Evolutionary conservation across 495 filamentous ascomycete genomes (phyloP), one percentile per base, ranked within the genome.

Genomic region (Aspergillus indologenus): DNA sequence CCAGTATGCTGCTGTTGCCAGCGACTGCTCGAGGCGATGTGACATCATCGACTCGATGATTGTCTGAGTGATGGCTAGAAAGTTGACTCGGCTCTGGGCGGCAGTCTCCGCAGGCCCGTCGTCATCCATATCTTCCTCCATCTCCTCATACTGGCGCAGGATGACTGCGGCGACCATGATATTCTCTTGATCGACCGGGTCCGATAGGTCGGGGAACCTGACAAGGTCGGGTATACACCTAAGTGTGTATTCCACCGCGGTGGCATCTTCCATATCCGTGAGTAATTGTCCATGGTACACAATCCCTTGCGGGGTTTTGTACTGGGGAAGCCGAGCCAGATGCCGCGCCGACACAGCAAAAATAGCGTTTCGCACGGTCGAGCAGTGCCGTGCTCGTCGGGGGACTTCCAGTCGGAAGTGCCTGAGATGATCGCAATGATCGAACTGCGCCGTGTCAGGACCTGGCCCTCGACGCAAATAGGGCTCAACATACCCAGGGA

Each of bases 141-240:
- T 66, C 47, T 71, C 68, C 45, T 71, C 68, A 48, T 66, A 70
- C 34, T 71, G 68, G 9, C 68, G 63, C 12, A 71, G 46, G 18
- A 70, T 70, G 1, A 70, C 62, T 5, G 68, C 61, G 1, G 68
- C 68, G 6, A 61, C 65, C 63, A 70, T 70, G 34, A 71, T 63
- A 18, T 65, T 68, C 45, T 68, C 68, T 45, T 71, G 68, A 11
- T 68, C 49, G 0, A 21, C 23, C 0, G 56, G 58, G 45, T 71
- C 61, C 17, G 53, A 50, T 7, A 61, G 64, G 14, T 67, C 46
- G 5, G 58, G 64, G 45, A 67, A 68, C 14, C 31, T 44, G 5
- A 65, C 22, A 3, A 71, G 59, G 20, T 58, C 68, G 0, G 68
- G 66, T n/a, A 71, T 71, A 45, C 65, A 71, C 31, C 60, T 63